Conservation (phyloP, 495 filamentous ascomycete species). For the Parathielavia appendiculata region DNA sequence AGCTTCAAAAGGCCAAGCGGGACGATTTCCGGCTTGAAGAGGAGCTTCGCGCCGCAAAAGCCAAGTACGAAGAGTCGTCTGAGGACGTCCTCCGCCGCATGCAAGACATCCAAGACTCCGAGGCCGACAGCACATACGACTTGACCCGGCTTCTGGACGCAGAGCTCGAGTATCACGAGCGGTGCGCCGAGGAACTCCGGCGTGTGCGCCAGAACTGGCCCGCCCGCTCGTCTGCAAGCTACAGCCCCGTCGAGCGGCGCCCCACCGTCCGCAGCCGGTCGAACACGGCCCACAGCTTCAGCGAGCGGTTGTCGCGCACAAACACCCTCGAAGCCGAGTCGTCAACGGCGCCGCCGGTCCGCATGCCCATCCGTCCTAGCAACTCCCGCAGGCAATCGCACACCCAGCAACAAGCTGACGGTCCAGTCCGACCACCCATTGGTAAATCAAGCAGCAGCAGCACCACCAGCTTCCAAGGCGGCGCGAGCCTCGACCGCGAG, state of each 20-base stretch:
- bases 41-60: conserved; percentile 83
- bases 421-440: conserved; percentile 34
- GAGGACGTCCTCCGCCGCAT: conserved; percentile 91
- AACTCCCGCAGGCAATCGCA: conserved; percentile 35
- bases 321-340: conserved; percentile 35
- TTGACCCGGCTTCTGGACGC: conserved; percentile 79
- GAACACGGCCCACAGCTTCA: conserved; percentile 44
- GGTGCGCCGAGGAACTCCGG: conserved; percentile 67
- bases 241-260: conserved; percentile 27
- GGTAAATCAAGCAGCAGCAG: conserved; percentile 21
- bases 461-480: conserved; percentile 34
- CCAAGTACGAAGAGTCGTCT: conserved; percentile 93
- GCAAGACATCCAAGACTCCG: conserved; percentile 93
- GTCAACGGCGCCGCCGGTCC: conserved; percentile 37
- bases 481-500: conserved; percentile 27
- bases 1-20: conserved; percentile 90
- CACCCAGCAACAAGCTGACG: conserved; percentile 30
- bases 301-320: conserved; percentile 38
- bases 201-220: conserved; percentile 48
- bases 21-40: conserved; percentile 93
- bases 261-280: conserved; percentile 41
- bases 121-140: conserved; percentile 77
- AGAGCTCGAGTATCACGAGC: conserved; percentile 86
- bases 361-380: conserved; percentile 60
- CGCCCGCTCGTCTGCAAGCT: conserved; percentile 13